A percentile compares a stretch with the other conserved stretches of the same genome.
Evolutionary conservation across 495 filamentous ascomycete genomes (phyloP).

Genomic region (Penicillium robsamsonii): DNA sequence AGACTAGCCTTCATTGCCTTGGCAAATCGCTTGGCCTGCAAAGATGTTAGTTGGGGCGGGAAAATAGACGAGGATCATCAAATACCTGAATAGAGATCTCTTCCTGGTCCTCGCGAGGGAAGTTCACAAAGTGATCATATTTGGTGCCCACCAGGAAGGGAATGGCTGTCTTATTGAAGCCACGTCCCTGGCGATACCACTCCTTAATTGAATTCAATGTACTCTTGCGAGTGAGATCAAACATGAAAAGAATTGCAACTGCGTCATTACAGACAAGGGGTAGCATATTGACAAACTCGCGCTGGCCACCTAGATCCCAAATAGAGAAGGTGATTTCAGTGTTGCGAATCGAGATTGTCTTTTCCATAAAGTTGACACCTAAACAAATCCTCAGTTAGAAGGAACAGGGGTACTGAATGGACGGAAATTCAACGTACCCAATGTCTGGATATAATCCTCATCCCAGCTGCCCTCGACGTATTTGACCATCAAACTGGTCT

Average conservation of each 20-base stretch:
- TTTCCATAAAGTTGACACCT: slow-evolving; percentile 99
- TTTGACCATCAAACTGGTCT: slow-evolving; percentile 99
- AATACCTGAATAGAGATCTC: slow-evolving; percentile 92
- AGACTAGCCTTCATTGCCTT: slow-evolving; percentile 96
- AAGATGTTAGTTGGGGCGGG: slow-evolving; percentile 6
- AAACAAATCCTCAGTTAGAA: slow-evolving; percentile 2
- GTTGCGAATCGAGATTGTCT: slow-evolving; percentile 98
- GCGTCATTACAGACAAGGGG: slow-evolving; percentile 98
- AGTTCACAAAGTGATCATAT: slow-evolving; percentile 98
- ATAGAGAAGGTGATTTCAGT: slow-evolving; percentile 99
- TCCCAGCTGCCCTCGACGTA: slow-evolving; percentile 99
- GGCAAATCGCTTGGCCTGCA: slow-evolving; percentile 87
- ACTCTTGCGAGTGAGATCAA: slow-evolving; percentile 95
- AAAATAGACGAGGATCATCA: background rate
- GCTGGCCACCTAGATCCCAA: slow-evolving; percentile 96
- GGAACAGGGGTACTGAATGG: background rate
- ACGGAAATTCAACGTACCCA: slow-evolving; percentile 56
- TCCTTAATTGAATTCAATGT: slow-evolving; percentile 99
- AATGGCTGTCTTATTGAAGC: slow-evolving; percentile 99
- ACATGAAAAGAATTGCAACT: slow-evolving; percentile 98
- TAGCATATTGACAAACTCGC: slow-evolving; percentile 99
- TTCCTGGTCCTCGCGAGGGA: slow-evolving; percentile 94
- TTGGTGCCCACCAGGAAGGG: slow-evolving; percentile 96
- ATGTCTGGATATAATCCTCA: slow-evolving; percentile 98
- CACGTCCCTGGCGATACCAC: slow-evolving; percentile 96